Percentiles rank a stretch among this genome's conserved stretches.
phyloP scores from a whole-genome alignment of 805 yeast genomes.

The Saccharomycopsis lassenensis region DNA sequence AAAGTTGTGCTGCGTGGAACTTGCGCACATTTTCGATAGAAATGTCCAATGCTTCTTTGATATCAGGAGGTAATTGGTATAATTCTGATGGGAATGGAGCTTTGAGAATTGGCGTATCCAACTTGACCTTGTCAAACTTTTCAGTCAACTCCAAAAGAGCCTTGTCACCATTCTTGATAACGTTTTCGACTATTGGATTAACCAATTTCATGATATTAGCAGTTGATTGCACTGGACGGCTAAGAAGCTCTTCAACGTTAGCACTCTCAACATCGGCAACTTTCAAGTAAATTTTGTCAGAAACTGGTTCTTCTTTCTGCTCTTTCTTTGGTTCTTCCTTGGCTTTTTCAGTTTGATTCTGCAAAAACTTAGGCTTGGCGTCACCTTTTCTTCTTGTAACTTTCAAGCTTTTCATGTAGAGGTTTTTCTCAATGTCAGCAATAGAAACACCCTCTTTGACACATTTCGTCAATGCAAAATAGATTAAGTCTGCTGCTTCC shows the following conservation, averaged over 20 bases:
- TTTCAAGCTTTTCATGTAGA: conserved; percentile 74
- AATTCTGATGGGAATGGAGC: conserved; percentile 82
- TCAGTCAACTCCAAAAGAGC: conserved; percentile 85
- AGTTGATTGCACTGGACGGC: conserved; percentile 93
- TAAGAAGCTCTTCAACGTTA: conserved; percentile 43
- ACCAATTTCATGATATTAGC: conserved; percentile 89
- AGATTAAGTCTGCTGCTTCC: conserved; percentile 93
- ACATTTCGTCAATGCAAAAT: conserved; percentile 65
- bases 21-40: conserved; percentile 80
- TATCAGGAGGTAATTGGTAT: conserved; percentile 61
- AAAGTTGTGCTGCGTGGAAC: conserved; percentile 88
- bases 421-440: conserved; percentile 71
- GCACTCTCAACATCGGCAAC: conserved; percentile 34
- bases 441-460: conserved; percentile 69
- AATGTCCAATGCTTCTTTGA: conserved; percentile 78
- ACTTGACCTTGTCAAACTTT: conserved; percentile 78
- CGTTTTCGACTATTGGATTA: conserved; percentile 76
- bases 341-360: conserved; percentile 24
- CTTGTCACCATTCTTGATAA: conserved; percentile 66
- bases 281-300: conserved; percentile 36
- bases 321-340: conserved; percentile 16
- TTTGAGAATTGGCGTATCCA: conserved; percentile 58
- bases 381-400: conserved; percentile 92
- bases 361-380: conserved; percentile 73
- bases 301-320: conserved; percentile 18